Base-by-base conservation (phyloP, 1,284 basidiomycete species). In the Mycena citricolor region DNA sequence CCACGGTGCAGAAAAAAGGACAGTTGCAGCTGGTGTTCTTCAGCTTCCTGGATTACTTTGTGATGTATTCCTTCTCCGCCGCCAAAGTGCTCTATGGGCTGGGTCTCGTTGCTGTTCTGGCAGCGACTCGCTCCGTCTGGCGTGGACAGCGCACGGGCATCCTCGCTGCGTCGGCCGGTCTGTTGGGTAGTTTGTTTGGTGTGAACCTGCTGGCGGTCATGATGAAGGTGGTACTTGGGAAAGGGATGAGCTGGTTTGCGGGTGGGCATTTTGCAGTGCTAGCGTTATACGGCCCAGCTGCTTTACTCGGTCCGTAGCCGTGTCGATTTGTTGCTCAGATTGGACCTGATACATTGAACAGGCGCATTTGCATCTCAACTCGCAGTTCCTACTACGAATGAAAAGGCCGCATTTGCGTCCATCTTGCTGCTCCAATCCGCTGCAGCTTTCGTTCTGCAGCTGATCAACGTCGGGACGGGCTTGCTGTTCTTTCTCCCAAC, bases 241-340 rank as follows among this genome's bases (percentile, higher is more conserved):
- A 80, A 61, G 74, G 75, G 0, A 74, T 87, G 72, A 81, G 77
- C 62, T 92, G 91, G 92, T 94, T 90, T 66, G 72, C 77, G 10
- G 77, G 77, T 47, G 90, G 93, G 54, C 76, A 81, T 51, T 77
- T 83, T 4, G 80, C 83, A 8, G 56, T 94, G 4, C 58, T 79
- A 10, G 32, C 32, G 20, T 66, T 97, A n/a, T 97, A 92, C 60
- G 86, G 75, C 2, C 90, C 92, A 20, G 76, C 89, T 0, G 81
- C 81, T 0, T 57, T 90, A 8, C 70, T 84, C 37, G 83, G 84
- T 83, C 55, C 24, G 71, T 63, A 37, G 32, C 17, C n/a, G 43
- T 29, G 42, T 35, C 31, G 28, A n/a, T 35, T 37, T 19, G 31
- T 39, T 30, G 14, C n/a, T 19, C 32, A 32, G 3, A 35, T 38